Evolutionary conservation across 2,329 filamentous ascomycete species (phyloP).

Genomic region (Hymenoscyphus linearis): DNA sequence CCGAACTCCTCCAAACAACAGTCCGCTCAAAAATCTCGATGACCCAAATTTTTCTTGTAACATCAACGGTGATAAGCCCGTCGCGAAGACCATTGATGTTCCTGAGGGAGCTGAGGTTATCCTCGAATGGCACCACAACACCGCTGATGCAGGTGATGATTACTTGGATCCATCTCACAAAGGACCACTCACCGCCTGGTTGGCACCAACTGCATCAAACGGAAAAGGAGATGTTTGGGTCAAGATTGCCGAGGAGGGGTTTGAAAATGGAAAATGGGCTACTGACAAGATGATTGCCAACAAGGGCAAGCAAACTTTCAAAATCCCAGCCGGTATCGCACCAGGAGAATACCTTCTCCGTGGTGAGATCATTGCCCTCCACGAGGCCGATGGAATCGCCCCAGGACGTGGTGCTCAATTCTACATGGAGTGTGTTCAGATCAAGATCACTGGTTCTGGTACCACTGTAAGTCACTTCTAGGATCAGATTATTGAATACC

Average conservation of each 20-base stretch:
- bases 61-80: slow-evolving; percentile 35
- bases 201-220: slow-evolving; percentile 36
- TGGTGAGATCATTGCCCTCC: slow-evolving; percentile 40
- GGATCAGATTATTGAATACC: background rate
- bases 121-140: slow-evolving; percentile 50
- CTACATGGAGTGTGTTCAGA: slow-evolving; percentile 40
- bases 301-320: slow-evolving; percentile 39
- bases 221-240: slow-evolving; percentile 48
- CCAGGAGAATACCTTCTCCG: slow-evolving; percentile 39
- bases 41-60: slow-evolving; percentile 39
- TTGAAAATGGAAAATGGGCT: slow-evolving; percentile 33
- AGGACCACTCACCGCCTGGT: slow-evolving; percentile 49
- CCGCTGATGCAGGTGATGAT: slow-evolving; percentile 34
- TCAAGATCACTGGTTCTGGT: slow-evolving; percentile 34
- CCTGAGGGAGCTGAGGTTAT: slow-evolving; percentile 34
- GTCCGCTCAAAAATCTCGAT: slow-evolving; percentile 31
- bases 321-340: slow-evolving; percentile 35
- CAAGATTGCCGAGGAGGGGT: slow-evolving; percentile 39
- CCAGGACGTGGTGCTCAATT: slow-evolving; percentile 36
- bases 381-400: slow-evolving; percentile 33
- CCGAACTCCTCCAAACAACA: slow-evolving; percentile 37
- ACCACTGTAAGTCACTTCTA: slow-evolving; percentile 4
- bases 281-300: slow-evolving; percentile 37
- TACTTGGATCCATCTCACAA: slow-evolving; percentile 48
- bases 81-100: slow-evolving; percentile 39